These are phyloP conservation scores for Calonectria henricotiae DNA, from an alignment of 2,329 filamentous ascomycete genomes.

Conservation along the genomic window DNA sequence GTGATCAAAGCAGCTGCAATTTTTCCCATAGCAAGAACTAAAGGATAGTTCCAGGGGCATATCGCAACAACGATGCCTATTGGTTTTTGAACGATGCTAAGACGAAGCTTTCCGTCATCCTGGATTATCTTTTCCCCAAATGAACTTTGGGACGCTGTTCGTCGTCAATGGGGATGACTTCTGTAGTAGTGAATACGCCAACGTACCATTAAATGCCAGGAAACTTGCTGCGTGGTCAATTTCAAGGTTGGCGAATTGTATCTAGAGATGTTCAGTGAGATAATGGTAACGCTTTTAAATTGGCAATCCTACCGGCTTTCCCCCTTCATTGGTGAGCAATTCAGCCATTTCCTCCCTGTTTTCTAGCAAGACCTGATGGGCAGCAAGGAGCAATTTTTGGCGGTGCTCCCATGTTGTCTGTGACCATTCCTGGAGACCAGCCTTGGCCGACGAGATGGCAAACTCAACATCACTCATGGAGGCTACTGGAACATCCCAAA, in stretches of 20 bases:
- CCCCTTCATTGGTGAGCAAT: background rate
- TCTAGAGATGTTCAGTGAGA: background rate
- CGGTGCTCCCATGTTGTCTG: slow-evolving; percentile 15
- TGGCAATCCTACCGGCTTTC: background rate
- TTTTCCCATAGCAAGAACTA: slow-evolving; percentile 62
- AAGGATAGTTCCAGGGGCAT: slow-evolving; percentile 16
- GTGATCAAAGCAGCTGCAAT: slow-evolving; percentile 70
- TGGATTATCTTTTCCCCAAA: slow-evolving; percentile 4
- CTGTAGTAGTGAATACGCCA: no score
- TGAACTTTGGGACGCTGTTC: background rate
- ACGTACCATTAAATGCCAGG: background rate
- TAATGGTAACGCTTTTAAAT: background rate
- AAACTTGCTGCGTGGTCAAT: background rate
- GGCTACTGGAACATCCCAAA: slow-evolving; percentile 10
- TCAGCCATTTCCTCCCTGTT: slow-evolving; percentile 8
- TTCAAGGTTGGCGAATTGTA: slow-evolving; percentile 5
- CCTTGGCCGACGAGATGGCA: background rate
- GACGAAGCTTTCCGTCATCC: background rate
- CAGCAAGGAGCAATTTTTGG: background rate
- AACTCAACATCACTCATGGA: slow-evolving; percentile 1
- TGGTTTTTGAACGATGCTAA: background rate
- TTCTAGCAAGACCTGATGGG: background rate
- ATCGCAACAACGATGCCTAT: slow-evolving; percentile 3
- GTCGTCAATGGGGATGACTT: background rate
- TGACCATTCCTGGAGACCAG: background rate